Base-by-base conservation (phyloP, 1,284 basidiomycete species). In the Bjerkandera adusta region DNA sequence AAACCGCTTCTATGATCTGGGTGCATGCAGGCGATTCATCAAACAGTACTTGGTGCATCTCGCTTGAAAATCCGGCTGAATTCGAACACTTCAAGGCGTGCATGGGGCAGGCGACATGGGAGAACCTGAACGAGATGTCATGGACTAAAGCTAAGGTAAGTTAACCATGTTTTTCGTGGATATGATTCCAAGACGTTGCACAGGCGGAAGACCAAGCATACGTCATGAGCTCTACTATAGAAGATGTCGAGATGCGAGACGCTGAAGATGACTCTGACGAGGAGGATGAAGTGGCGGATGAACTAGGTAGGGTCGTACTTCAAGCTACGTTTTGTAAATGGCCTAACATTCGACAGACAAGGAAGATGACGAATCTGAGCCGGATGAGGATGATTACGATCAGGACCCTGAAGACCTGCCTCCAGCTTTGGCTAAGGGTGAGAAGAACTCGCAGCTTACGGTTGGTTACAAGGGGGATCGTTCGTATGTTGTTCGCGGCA, bases 401-500 rank as follows among this genome's bases (percentile, higher is more conserved):
- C 77, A 80, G 12, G 81, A 79, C 3, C 75, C 79, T 16, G 77
- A 80, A 18, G 75, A 77, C 24, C 60, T 66, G 21, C 65, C 66
- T 10, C 64, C 68, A 20, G 67, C 70, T 27, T 69, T 70, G 54
- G 64, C 65, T 15, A 69, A 73, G 22, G 79, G 82, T 30, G 89
- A 89, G 53, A 72, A 71, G 41, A 98, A 99, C 68, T 90, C 92
- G 27, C 89, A 94, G 57, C 79, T 99, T 26, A 92, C 91, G 2
- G 87, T 99, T 36, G 97, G 97, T 4, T 96, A 97, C 77, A 96
- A 93, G 69, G 92, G 94, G 54, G 93, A 97, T 61, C 78, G 93
- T 30, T 95, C 96, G 10, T 98, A 96, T 59, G 96, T 99, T 49
- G 88, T 95, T 18, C 86, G 97, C 34, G 96, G 95, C 30, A 89